Evolutionary conservation across 2,329 filamentous ascomycete genomes (phyloP).

Genomic region (Alternaria gansuensis): DNA sequence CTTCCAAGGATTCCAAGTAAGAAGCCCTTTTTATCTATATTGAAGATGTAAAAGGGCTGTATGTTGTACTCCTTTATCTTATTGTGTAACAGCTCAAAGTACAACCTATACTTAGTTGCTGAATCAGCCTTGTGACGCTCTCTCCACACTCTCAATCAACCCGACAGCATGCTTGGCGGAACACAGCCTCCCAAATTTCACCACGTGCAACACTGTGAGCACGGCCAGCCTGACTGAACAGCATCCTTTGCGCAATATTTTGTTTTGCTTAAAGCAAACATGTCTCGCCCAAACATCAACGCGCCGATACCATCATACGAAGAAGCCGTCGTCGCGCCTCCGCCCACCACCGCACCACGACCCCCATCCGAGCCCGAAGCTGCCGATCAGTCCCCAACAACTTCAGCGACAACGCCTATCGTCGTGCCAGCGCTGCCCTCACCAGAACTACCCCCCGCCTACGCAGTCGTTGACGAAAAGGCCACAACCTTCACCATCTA

Average conservation of each 20-base stretch:
- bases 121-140: too few species aligned
- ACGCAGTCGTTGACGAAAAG: constrained; percentile 33
- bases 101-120: too few species aligned
- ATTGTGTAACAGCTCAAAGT: too few species aligned
- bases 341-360: constrained; percentile 6
- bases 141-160: constrained; percentile 5
- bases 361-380: constrained; percentile 1
- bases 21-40: too few species aligned
- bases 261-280: not conserved
- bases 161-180: constrained; percentile 15
- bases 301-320: constrained; percentile 34
- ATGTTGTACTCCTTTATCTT: too few species aligned
- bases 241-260: not conserved
- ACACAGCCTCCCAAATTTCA: constrained; percentile 1
- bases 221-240: constrained; percentile 4
- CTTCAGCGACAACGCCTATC: not conserved
- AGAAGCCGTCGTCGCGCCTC: constrained; percentile 20
- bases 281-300: constrained; percentile 7
- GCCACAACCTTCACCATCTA: constrained; percentile 37
- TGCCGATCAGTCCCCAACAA: not conserved
- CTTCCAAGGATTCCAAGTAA: too few species aligned
- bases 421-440: not conserved
- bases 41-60: too few species aligned
- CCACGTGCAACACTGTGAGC: not conserved
- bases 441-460: constrained; percentile 33